phyloP scores from a whole-genome alignment of 106 monocot species.

The Acanthochlamys bracteata region DNA sequence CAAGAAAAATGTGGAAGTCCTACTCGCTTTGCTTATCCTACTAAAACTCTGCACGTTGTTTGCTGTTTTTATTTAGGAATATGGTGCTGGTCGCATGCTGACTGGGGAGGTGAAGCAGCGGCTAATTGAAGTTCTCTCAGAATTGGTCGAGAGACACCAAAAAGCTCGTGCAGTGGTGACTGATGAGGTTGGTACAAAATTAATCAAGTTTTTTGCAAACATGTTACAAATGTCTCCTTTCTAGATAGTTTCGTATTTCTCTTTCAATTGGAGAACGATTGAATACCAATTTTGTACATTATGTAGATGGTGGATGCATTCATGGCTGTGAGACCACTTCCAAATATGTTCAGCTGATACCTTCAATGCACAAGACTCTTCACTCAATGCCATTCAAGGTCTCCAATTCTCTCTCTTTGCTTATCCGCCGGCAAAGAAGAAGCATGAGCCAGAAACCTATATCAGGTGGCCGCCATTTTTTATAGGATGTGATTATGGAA shows the following conservation, averaged over 20 bases:
- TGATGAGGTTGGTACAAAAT: slow-evolving; percentile 49
- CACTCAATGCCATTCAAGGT: background rate
- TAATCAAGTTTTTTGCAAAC: too few relatives aligned
- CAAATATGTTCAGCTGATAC: slow-evolving; percentile 68
- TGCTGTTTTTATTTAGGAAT: slow-evolving; percentile 40
- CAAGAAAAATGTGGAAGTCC: background rate
- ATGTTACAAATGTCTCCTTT: too few relatives aligned
- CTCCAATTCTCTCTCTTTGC: background rate
- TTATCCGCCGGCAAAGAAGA: too few relatives aligned
- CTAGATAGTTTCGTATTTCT: too few relatives aligned
- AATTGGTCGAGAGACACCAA: slow-evolving; percentile 74
- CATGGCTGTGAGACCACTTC: slow-evolving; percentile 93
- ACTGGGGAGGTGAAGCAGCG: slow-evolving; percentile 84
- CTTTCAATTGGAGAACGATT: too few relatives aligned
- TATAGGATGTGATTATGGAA: too few relatives aligned
- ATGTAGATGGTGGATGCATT: slow-evolving; percentile 91
- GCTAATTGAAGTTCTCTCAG: slow-evolving; percentile 68
- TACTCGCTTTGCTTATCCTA: background rate
- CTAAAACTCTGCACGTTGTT: background rate
- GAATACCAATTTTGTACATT: background rate
- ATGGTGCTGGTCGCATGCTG: slow-evolving; percentile 73
- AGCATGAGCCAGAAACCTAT: too few relatives aligned
- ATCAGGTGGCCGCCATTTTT: background rate
- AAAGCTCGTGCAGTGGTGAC: slow-evolving; percentile 66
- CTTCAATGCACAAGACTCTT: background rate